Percentiles rank a stretch among this genome's conserved stretches.
phyloP scores from a whole-genome alignment of 495 filamentous ascomycete genomes.

The Staphylotrichum longicolle region DNA sequence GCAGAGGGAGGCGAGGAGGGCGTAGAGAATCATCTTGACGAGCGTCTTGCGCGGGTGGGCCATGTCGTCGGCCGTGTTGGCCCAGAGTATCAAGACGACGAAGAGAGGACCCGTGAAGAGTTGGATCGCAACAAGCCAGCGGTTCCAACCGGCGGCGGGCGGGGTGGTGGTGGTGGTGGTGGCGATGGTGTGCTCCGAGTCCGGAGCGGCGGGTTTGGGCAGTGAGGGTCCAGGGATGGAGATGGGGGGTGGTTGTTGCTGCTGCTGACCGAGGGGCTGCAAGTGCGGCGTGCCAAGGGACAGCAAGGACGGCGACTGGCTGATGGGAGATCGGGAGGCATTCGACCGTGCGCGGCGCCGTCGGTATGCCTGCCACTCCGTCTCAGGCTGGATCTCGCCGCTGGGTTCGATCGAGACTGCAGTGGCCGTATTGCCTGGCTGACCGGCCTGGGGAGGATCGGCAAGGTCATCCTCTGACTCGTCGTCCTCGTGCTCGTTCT shows the following conservation, averaged over 20 bases:
- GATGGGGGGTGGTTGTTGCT: neutral
- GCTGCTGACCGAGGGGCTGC: neutral
- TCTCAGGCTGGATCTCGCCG: conserved; percentile 35
- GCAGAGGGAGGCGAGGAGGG: conserved; percentile 66
- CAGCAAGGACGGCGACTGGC: conserved; percentile 17
- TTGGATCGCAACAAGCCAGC: conserved; percentile 84
- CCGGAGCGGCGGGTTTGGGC: conserved; percentile 28
- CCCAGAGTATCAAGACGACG: conserved; percentile 73
- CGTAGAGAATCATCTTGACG: conserved; percentile 62
- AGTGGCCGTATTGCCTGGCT: conserved; percentile 27
- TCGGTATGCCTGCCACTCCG: conserved; percentile 54
- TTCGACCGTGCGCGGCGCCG: conserved; percentile 43
- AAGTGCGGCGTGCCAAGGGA: conserved; percentile 7
- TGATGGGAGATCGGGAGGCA: conserved; percentile 17
- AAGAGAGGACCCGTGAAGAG: conserved; percentile 87
- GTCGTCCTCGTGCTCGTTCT: conserved; percentile 53
- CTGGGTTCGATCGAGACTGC: conserved; percentile 34
- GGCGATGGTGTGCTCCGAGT: conserved; percentile 22
- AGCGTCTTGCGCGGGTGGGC: conserved; percentile 43
- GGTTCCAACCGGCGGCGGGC: conserved; percentile 66
- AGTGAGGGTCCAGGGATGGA: conserved; percentile 2
- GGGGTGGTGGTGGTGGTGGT: conserved; percentile 28
- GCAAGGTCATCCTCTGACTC: conserved; percentile 44
- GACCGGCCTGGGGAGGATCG: conserved; percentile 24
- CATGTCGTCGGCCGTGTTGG: conserved; percentile 57